A percentile compares a stretch with the other conserved stretches of the same genome.
Evolutionary conservation across 805 yeast genomes (phyloP).

Genomic region (Torulaspora gathmanii): DNA sequence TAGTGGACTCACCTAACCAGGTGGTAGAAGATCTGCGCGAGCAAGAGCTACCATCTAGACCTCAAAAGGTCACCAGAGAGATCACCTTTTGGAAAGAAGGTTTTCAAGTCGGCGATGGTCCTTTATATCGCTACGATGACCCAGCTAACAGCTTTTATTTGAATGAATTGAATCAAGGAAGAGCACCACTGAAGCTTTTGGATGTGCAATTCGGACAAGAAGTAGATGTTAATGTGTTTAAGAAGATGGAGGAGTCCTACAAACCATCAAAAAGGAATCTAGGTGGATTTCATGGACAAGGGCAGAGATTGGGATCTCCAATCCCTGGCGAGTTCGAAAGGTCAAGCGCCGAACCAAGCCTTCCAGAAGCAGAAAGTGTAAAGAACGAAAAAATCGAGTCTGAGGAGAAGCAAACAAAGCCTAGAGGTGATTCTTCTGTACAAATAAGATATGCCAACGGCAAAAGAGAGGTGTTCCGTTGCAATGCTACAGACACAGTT

Average conservation of each 20-base stretch:
- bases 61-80: conserved; percentile 62
- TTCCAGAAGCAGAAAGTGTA: conserved; percentile 14
- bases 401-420: conserved; percentile 22
- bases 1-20: conserved; percentile 32
- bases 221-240: conserved; percentile 83
- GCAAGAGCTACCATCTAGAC: conserved; percentile 24
- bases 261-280: conserved; percentile 56
- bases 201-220: conserved; percentile 87
- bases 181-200: conserved; percentile 81
- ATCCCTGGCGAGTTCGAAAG: conserved; percentile 61
- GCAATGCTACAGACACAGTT: conserved; percentile 63
- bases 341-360: conserved; percentile 18
- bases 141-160: conserved; percentile 78
- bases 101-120: conserved; percentile 90
- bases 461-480: conserved; percentile 56
- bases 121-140: conserved; percentile 81
- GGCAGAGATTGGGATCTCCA: conserved; percentile 85
- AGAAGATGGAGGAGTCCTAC: conserved; percentile 77
- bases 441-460: conserved; percentile 87
- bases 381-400: conserved; percentile 25
- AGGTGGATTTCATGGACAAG: conserved; percentile 73
- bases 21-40: conserved; percentile 38
- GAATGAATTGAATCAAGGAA: conserved; percentile 76
- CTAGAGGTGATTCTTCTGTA: conserved; percentile 63
- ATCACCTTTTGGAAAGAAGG: conserved; percentile 97